Percentiles rank a stretch among this genome's conserved stretches.
phyloP scores from a whole-genome alignment of 31 red algal genomes.

The Endocladia muricata region DNA sequence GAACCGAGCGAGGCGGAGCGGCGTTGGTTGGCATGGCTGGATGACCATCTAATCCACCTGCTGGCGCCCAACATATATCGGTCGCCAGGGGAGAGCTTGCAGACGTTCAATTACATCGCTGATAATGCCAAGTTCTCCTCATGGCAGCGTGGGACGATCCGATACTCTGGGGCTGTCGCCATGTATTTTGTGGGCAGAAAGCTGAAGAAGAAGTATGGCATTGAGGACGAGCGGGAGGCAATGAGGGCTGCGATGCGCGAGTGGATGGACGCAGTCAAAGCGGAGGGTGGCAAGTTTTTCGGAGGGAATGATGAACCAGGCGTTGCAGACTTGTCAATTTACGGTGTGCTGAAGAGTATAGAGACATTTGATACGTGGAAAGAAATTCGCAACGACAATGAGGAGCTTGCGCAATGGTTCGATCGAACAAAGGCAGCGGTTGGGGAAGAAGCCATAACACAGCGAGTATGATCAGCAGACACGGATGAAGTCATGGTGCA shows the following conservation, averaged over 20 bases:
- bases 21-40: slow-evolving; percentile 89
- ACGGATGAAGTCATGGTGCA: too few species aligned
- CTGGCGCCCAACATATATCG: slow-evolving; percentile 98
- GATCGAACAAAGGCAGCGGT: slow-evolving; percentile 72
- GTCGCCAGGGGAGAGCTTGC: slow-evolving; percentile 70
- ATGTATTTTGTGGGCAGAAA: slow-evolving; percentile 92
- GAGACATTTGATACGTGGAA: slow-evolving; percentile 77
- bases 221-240: slow-evolving; percentile 80
- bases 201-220: slow-evolving; percentile 95
- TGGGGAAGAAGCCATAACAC: slow-evolving; percentile 47
- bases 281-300: slow-evolving; percentile 44
- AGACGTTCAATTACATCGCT: slow-evolving; percentile 93
- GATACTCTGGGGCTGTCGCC: slow-evolving; percentile 79
- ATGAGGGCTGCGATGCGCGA: slow-evolving; percentile 62
- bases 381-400: slow-evolving; percentile 60
- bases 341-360: slow-evolving; percentile 86
- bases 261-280: slow-evolving; percentile 69
- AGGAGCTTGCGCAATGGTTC: slow-evolving; percentile 74
- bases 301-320: slow-evolving; percentile 67
- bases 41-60: slow-evolving; percentile 78
- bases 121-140: slow-evolving; percentile 81
- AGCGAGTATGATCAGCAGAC: slow-evolving; percentile 14
- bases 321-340: slow-evolving; percentile 86
- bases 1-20: slow-evolving; percentile 25
- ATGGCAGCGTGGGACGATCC: slow-evolving; percentile 72